phyloP scores from a whole-genome alignment of 78 protist genomes.

The Dictyostelium discoideum region dicty_2.7 NC_007090.3:2472501-2473000 shows the following conservation, averaged over 20 bases:
- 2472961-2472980: slow-evolving; percentile 28
- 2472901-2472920: slow-evolving; percentile 35
- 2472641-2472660: not conserved
- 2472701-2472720: slow-evolving; percentile 13
- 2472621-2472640: not conserved
- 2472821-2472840: slow-evolving; percentile 12
- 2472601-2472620: not conserved
- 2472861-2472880: slow-evolving; percentile 61
- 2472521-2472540: not conserved
- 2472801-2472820: not conserved
- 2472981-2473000: slow-evolving; percentile 46
- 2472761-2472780: slow-evolving; percentile 29
- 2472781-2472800: slow-evolving; percentile 17
- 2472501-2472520: not conserved
- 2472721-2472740: not conserved
- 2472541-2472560: not conserved
- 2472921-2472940: slow-evolving; percentile 51
- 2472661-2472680: not conserved
- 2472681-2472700: slow-evolving; percentile 1
- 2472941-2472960: slow-evolving; percentile 28
- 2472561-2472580: not conserved
- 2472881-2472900: slow-evolving; percentile 37
- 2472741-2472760: slow-evolving; percentile 32
- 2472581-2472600: not conserved
- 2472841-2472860: slow-evolving; percentile 22